Evolutionary conservation across 2,329 filamentous ascomycete genomes (phyloP).

Genomic region (Raffaelea albimanens): DNA sequence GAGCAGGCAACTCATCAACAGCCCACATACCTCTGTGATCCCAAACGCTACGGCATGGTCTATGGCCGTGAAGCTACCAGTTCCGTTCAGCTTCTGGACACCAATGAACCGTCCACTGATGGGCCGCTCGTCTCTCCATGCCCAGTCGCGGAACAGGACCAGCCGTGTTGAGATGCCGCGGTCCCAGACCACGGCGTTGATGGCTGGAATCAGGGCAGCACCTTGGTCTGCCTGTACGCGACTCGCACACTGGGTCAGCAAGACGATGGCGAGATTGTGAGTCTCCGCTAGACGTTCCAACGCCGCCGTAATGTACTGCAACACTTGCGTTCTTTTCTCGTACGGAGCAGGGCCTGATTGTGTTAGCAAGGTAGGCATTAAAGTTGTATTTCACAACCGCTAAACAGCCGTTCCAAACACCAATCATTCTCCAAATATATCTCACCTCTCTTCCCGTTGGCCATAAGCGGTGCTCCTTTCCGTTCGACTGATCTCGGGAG

Average conservation of each 20-base stretch:
- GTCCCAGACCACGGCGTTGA: constrained; percentile 74
- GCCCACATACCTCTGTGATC: constrained; percentile 33
- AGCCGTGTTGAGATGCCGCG: constrained; percentile 63
- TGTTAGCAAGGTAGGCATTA: neutral
- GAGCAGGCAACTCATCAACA: neutral
- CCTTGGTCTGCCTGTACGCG: constrained; percentile 58
- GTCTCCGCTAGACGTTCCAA: constrained; percentile 68
- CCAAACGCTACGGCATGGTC: constrained; percentile 39
- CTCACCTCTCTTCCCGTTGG: constrained; percentile 10
- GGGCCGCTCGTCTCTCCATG: constrained; percentile 34
- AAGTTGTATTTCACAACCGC: neutral
- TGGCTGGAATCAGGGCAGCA: constrained; percentile 63
- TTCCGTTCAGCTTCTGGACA: constrained; percentile 56
- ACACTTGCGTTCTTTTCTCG: constrained; percentile 29
- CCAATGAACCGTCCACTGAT: constrained; percentile 50
- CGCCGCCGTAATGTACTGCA: constrained; percentile 57
- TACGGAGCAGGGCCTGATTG: constrained; percentile 6
- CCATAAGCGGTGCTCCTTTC: constrained; percentile 8
- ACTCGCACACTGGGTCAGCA: constrained; percentile 76
- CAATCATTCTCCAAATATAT: too few species aligned
- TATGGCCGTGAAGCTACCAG: constrained; percentile 27
- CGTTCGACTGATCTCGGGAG: constrained; percentile 49
- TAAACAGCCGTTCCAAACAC: neutral
- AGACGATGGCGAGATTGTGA: constrained; percentile 61
- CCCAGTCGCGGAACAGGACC: constrained; percentile 72